phyloP scores from a whole-genome alignment of 495 filamentous ascomycete species.

The Staphylotrichum longicolle region DNA sequence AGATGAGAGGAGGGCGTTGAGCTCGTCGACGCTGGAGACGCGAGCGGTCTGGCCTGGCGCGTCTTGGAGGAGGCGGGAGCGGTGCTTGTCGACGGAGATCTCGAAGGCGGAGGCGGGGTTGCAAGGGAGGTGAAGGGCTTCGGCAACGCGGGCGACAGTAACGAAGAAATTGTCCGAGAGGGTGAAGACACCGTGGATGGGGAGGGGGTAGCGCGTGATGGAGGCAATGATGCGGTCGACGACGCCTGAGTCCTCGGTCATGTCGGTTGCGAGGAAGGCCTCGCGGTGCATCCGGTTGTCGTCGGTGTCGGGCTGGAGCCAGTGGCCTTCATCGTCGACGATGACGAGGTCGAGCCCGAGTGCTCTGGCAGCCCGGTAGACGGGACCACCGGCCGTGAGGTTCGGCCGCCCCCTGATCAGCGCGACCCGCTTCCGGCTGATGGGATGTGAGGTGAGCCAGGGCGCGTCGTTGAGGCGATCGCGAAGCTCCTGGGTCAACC shows the following conservation, averaged over 20 bases:
- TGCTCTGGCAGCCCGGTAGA: constrained; percentile 40
- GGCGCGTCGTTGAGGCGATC: constrained; percentile 25
- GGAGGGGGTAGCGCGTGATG: constrained; percentile 34
- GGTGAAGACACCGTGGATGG: constrained; percentile 41
- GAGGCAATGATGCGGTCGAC: constrained; percentile 36
- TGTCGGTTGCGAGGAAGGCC: constrained; percentile 35
- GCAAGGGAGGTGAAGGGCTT: constrained; percentile 35
- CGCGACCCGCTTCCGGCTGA: constrained; percentile 34
- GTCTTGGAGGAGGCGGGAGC: constrained; percentile 40
- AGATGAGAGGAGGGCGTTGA: constrained; percentile 19
- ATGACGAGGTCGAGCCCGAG: constrained; percentile 48
- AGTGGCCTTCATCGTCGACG: constrained; percentile 48
- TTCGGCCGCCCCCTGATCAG: constrained; percentile 41
- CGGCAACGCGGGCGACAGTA: constrained; percentile 35
- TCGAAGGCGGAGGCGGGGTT: constrained; percentile 39
- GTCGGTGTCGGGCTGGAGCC: constrained; percentile 39
- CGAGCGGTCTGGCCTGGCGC: constrained; percentile 26
- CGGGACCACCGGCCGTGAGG: constrained; percentile 36
- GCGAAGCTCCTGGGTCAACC: constrained; percentile 24
- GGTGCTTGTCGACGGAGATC: constrained; percentile 45
- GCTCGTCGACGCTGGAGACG: constrained; percentile 23
- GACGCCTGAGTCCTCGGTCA: constrained; percentile 35
- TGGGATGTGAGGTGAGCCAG: constrained; percentile 30
- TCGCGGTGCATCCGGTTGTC: constrained; percentile 40
- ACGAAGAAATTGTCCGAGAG: constrained; percentile 43